Evolutionary conservation across 768 basidiomycete genomes (phyloP), one percentile per base, ranked within the genome.

Genomic region (Tricholoma furcatifolium): DNA sequence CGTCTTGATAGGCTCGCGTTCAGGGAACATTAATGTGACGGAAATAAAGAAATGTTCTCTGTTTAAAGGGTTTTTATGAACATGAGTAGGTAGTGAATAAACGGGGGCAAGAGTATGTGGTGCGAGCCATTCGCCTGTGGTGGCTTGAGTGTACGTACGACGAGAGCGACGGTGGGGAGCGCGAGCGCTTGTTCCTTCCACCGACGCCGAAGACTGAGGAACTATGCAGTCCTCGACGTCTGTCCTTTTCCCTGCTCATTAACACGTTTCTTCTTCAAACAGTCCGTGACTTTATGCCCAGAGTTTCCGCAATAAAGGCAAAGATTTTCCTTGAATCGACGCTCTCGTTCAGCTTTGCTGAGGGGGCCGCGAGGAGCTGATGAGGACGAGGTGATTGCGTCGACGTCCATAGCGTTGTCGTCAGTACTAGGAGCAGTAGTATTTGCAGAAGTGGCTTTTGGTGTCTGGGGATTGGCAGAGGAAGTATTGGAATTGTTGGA

Each of bases 291-390:
- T 1, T 44, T 40, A 47, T 75, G 73, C 11, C 61, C 55, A 17
- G 62, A 63, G 41, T 63, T 47, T 6, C 70, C 66, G 39, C 74
- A 76, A 49, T 73, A 74, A 17, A 65, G 41, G 57, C 73, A 75
- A 1, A 74, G 61, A 17, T 59, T 56, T 1, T 67, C 41, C 5
- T 58, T 53, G 11, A 41, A 31, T n/a, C 63, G 65, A 21, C 56
- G 58, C 14, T 67, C 57, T 1, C 52, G 47, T 54, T 74, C 71
- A 1, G 59, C 62, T 1, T 54, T 32, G 0, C 69, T 62, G 40
- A 74, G 60, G 8, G 60, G 66, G 2, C 43, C 21, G 21, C 24
- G 9, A 43, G 43, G 27, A 24, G 12, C n/a, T 64, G 65, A 23
- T 11, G 50, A 40, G 36, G 3, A 38, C 18, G 36, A 62, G 48